Conservation (phyloP, 106 monocot species). For the Dioscorea dumetorum region DNA sequence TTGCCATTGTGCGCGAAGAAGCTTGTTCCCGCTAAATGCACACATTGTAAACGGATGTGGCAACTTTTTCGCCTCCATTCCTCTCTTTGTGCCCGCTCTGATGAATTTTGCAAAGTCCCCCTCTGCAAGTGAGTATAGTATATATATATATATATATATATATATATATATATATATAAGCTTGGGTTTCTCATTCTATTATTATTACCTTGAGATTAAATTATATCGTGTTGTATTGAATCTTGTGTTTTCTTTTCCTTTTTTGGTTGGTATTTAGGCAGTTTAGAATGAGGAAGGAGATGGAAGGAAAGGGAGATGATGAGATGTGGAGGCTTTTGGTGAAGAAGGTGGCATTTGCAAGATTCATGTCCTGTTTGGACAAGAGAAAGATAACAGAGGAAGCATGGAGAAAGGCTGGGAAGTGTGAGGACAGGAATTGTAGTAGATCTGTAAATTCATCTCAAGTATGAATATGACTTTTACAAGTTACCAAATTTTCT, state of each 20-base stretch:
- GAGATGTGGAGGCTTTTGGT: conserved; percentile 51
- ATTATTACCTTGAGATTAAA: not conserved
- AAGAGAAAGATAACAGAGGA: conserved; percentile 16
- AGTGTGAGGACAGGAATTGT: too few species aligned
- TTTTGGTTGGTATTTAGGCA: conserved; percentile 20
- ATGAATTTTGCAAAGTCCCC: conserved; percentile 61
- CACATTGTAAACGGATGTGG: conserved; percentile 55
- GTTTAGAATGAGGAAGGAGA: conserved; percentile 41
- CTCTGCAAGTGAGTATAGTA: conserved; percentile 53
- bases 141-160: not conserved
- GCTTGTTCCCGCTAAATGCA: conserved; percentile 26
- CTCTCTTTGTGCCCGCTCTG: conserved; percentile 40
- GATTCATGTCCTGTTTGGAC: conserved; percentile 35
- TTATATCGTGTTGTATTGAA: not conserved
- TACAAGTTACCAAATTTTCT: too few species aligned
- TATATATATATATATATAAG: not conserved
- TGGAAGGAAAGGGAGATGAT: conserved; percentile 34
- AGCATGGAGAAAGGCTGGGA: too few species aligned
- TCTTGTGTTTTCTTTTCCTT: not conserved
- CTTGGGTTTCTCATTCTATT: not conserved
- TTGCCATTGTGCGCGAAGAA: conserved; percentile 48
- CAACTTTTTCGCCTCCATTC: conserved; percentile 82
- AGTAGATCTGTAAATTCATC: too few species aligned
- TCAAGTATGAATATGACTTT: too few species aligned
- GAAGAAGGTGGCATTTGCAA: conserved; percentile 48